phyloP scores from a whole-genome alignment of 1,284 basidiomycete species.

The Trichosporon sp. region DNA sequence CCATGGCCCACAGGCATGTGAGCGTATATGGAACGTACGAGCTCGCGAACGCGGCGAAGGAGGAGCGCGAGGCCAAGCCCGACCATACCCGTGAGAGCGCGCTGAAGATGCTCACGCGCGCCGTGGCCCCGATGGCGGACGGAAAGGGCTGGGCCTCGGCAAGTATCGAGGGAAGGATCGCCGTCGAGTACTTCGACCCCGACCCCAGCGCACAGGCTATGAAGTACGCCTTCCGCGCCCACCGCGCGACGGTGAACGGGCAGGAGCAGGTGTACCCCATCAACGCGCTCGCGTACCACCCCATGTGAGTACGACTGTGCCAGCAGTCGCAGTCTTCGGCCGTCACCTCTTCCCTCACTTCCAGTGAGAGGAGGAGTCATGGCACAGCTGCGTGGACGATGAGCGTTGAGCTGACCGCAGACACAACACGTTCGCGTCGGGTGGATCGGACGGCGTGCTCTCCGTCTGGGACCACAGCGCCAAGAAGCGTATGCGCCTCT shows the following conservation, averaged over 20 bases:
- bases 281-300: conserved; percentile 92
- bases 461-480: conserved; percentile 97
- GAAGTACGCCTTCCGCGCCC: conserved; percentile 99
- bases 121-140: conserved; percentile 85
- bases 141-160: conserved; percentile 92
- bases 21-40: conserved; percentile 81
- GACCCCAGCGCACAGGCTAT: conserved; percentile 73
- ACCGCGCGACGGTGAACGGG: conserved; percentile 83
- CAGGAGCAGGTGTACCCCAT: conserved; percentile 98
- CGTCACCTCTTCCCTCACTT: too few relatives aligned
- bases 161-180: conserved; percentile 93
- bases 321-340: not conserved
- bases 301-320: conserved; percentile 62
- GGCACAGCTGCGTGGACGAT: too few relatives aligned
- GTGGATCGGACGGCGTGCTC: conserved; percentile 86
- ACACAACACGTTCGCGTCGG: conserved; percentile 91
- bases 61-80: conserved; percentile 65
- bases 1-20: conserved; percentile 85
- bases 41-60: conserved; percentile 60
- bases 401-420: conserved; percentile 54
- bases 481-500: conserved; percentile 91
- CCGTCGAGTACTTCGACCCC: conserved; percentile 95
- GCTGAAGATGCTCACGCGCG: conserved; percentile 91
- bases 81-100: conserved; percentile 84
- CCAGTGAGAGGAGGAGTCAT: too few relatives aligned